phyloP scores from a whole-genome alignment of 1,284 basidiomycete genomes.

The Malassezia caprae region DNA sequence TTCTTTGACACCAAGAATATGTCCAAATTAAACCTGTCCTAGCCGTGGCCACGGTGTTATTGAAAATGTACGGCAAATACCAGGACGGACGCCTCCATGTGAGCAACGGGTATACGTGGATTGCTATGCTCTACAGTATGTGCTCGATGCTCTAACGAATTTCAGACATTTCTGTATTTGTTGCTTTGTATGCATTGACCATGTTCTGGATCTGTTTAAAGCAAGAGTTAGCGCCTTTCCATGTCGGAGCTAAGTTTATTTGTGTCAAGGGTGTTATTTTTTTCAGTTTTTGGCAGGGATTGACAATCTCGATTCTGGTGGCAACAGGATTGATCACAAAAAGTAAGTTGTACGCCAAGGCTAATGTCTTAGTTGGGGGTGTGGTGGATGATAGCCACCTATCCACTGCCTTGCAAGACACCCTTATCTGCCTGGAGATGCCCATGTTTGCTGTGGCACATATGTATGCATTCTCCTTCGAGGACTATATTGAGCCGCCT shows the following conservation, averaged over 20 bases:
- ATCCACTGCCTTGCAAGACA: constrained; percentile 40
- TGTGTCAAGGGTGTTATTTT: constrained; percentile 90
- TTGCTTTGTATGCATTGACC: constrained; percentile 48
- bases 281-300: constrained; percentile 90
- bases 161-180: constrained; percentile 50
- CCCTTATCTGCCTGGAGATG: constrained; percentile 83
- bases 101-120: constrained; percentile 63
- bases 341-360: constrained; percentile 24
- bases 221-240: constrained; percentile 37
- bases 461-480: constrained; percentile 63
- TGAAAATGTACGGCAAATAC: constrained; percentile 78
- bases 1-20: constrained; percentile 55
- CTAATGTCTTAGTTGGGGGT: constrained; percentile 49
- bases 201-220: constrained; percentile 44
- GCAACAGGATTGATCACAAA: constrained; percentile 64
- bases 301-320: constrained; percentile 76
- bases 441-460: constrained; percentile 90
- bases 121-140: constrained; percentile 59
- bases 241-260: constrained; percentile 58
- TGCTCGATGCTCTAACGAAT: not conserved
- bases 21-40: constrained; percentile 90
- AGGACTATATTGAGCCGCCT: constrained; percentile 36
- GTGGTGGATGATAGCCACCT: constrained; percentile 68
- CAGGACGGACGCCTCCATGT: constrained; percentile 72
- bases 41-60: constrained; percentile 69